Conservation (phyloP, 106 monocot genomes). For the Gastrodia elata region DNA sequence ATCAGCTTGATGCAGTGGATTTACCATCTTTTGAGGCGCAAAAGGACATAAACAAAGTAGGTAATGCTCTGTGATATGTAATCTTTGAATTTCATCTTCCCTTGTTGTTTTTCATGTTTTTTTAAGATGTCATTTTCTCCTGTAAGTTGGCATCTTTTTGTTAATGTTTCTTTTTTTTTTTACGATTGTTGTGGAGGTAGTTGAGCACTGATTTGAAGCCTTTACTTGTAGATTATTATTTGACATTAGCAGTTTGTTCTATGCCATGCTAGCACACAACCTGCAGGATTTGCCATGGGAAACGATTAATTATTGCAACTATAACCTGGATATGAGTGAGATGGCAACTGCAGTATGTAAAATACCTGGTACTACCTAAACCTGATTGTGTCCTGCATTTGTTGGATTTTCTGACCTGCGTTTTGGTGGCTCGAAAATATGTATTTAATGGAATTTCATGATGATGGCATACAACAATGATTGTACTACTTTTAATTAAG, state of each 20-base stretch:
- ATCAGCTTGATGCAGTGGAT: conserved; percentile 13
- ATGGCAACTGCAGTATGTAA: not conserved
- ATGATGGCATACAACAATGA: not conserved
- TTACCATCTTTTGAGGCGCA: conserved; percentile 10
- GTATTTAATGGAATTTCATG: not conserved
- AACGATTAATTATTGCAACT: not conserved
- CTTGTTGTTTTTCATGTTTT: not conserved
- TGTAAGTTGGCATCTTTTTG: not conserved
- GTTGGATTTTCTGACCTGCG: not conserved
- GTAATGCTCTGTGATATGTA: not conserved
- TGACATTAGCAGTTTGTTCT: not conserved
- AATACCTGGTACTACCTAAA: not conserved
- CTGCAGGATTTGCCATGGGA: not conserved
- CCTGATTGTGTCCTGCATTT: not conserved
- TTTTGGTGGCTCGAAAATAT: not conserved
- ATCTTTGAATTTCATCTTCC: not conserved
- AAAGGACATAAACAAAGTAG: conserved; percentile 6
- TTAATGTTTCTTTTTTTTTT: not conserved
- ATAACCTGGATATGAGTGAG: not conserved
- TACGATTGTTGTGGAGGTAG: not conserved
- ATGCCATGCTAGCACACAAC: not conserved
- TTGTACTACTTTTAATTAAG: not conserved
- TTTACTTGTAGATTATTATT: not conserved
- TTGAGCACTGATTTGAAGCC: not conserved
- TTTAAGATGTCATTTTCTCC: not conserved